Evolutionary conservation across 306 rosid species (phyloP), one percentile per base, ranked within the genome.

Genomic region (Dalbergia cochinchinensis): DNA sequence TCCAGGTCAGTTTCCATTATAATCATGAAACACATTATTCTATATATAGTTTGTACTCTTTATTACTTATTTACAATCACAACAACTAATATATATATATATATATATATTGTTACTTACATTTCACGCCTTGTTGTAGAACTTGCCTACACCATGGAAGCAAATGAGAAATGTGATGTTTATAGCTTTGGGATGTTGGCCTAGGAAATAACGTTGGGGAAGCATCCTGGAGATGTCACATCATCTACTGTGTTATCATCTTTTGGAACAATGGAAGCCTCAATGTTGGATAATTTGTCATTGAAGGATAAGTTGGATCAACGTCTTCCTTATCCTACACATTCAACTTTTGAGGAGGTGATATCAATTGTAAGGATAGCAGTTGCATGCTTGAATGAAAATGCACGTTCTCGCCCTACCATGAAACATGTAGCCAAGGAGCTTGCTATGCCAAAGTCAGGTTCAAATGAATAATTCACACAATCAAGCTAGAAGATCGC

Each of bases 111-210:
- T 5, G 5, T 37, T 37, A 37, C 7, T 37, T 37, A 7, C 41
- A 37, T 37, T 37, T 37, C 41, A 37, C 5, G 41, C 41, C 7
- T 11, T 44, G 50, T 2, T 44, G 11, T 39, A 80, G 74, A 80
- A 66, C 70, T 63, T 39, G 83, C 66, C 0, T 76, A 16, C 22
- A 65, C 20, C 1, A 65, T 77, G 74, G 58, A 77, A 65, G 22
- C 20, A 0, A 72, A 80, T 44, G 74, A 73, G 44, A 72, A 72
- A 42, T 65, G 79, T 45, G 79, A 80, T 41, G 69, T 80, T 13
- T 80, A 42, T 12, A 73, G 79, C 15, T 72, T 71, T 63, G 79
- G 84, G 4, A 48, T 80, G 5, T 66, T 80, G 3, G 44, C 80
- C 1, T 19, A 55, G 80, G 84, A 80, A 65, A 80, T 65, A 59